phyloP scores from a whole-genome alignment of 2,329 filamentous ascomycete genomes.

The Fusarium tuaranense region DNA sequence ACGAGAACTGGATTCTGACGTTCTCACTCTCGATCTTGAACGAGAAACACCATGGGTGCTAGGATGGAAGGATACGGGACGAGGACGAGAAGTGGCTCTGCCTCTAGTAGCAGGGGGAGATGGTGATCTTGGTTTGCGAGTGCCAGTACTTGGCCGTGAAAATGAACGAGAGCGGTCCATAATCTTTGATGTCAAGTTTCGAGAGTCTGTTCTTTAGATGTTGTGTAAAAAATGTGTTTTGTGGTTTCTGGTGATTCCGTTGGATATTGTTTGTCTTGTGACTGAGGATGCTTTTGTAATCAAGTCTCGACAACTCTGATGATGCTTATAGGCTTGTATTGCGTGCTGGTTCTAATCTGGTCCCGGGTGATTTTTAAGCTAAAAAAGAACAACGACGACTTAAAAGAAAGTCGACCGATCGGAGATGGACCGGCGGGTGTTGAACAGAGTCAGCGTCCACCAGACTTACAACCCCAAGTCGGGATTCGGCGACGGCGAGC shows the following conservation, averaged over 20 bases:
- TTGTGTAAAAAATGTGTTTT: not conserved
- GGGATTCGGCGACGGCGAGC: conserved; percentile 5
- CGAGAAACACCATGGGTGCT: conserved; percentile 18
- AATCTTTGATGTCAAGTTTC: not conserved
- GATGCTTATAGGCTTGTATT: not conserved
- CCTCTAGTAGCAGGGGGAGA: conserved; percentile 22
- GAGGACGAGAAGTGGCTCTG: conserved; percentile 29
- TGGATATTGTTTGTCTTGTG: not conserved
- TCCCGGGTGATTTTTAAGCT: conserved; percentile 7
- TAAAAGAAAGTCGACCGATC: not conserved
- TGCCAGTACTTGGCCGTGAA: conserved; percentile 36
- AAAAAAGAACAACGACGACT: not conserved
- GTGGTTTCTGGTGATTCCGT: not conserved
- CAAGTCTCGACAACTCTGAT: not conserved
- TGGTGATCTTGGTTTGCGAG: conserved; percentile 18
- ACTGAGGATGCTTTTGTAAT: not conserved
- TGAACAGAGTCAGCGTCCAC: conserved; percentile 2
- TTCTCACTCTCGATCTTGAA: conserved; percentile 31
- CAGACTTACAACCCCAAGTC: conserved; percentile 9
- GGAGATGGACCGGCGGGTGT: conserved; percentile 1
- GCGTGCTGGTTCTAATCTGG: not conserved
- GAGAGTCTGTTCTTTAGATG: not conserved
- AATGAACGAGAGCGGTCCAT: conserved; percentile 34
- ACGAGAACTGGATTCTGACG: conserved; percentile 37
- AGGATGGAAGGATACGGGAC: conserved; percentile 17